phyloP scores from a whole-genome alignment of 1,284 basidiomycete genomes.

The Cryptococcus jaspeensis region DNA sequence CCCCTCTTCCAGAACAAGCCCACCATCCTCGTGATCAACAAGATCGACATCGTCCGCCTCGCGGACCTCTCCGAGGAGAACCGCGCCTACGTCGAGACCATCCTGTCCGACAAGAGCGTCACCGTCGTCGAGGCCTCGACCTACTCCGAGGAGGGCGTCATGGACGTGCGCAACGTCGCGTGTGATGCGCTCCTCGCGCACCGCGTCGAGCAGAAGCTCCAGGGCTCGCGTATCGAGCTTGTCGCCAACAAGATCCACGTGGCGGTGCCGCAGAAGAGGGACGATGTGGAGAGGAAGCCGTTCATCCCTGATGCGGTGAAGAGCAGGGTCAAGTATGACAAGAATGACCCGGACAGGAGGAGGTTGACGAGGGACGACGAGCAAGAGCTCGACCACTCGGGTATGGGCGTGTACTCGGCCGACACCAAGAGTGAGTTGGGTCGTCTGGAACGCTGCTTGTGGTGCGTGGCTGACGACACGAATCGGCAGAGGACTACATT shows the following conservation, averaged over 20 bases:
- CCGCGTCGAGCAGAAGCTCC: conserved; percentile 87
- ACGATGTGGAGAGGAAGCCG: conserved; percentile 77
- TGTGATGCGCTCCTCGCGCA: conserved; percentile 90
- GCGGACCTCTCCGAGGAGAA: conserved; percentile 74
- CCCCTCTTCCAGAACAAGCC: conserved; percentile 91
- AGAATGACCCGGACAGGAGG: conserved; percentile 71
- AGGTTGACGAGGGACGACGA: conserved; percentile 76
- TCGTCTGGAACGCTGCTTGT: neutral
- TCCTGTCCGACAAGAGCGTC: conserved; percentile 70
- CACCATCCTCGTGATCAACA: conserved; percentile 89
- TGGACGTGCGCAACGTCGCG: conserved; percentile 87
- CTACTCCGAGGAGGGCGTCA: conserved; percentile 92
- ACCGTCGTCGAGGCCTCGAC: conserved; percentile 80
- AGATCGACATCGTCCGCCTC: conserved; percentile 84
- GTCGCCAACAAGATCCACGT: conserved; percentile 93
- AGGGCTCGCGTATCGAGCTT: conserved; percentile 86
- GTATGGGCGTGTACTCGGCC: conserved; percentile 84
- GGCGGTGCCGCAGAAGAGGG: conserved; percentile 79
- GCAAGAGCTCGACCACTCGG: conserved; percentile 66
- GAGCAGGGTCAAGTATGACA: conserved; percentile 76
- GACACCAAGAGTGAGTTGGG: conserved; percentile 72
- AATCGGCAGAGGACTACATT: conserved; percentile 74
- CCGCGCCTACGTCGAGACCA: conserved; percentile 76
- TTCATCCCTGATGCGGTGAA: conserved; percentile 82
- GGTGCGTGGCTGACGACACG: conserved; percentile 2